Conservation (phyloP, 2,329 filamentous ascomycete species). For the Apiospora koreana region DNA sequence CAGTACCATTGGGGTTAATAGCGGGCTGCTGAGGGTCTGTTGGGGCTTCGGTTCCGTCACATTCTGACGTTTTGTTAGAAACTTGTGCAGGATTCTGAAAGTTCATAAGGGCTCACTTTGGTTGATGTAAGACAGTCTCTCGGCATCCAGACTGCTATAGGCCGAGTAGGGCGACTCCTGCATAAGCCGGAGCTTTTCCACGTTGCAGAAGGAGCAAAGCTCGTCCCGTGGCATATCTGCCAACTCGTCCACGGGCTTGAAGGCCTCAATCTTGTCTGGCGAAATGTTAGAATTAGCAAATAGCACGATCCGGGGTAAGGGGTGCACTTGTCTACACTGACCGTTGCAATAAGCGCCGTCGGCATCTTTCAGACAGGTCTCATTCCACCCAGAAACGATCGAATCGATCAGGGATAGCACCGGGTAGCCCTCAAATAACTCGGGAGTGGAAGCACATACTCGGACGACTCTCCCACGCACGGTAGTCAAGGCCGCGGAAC, state of each 20-base stretch:
- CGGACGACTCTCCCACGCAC: background rate
- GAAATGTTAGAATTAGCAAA: background rate
- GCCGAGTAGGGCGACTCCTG: background rate
- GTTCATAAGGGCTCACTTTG: background rate
- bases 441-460: background rate
- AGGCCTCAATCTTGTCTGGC: background rate
- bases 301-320: background rate
- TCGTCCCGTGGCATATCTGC: background rate
- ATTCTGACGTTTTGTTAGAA: background rate
- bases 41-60: background rate
- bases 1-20: background rate
- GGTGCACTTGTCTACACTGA: background rate
- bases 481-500: background rate
- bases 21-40: background rate
- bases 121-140: background rate
- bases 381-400: background rate
- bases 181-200: background rate
- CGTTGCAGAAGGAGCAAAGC: background rate
- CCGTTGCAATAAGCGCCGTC: background rate
- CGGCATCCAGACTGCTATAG: background rate
- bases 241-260: background rate
- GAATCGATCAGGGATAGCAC: background rate
- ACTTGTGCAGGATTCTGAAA: too few species aligned
- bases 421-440: background rate
- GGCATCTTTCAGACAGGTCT: background rate